Percentiles rank a stretch among this genome's conserved stretches.
Conservation (phyloP, 2,329 filamentous ascomycete genomes). For the Dactylellina haptotyla region DNA sequence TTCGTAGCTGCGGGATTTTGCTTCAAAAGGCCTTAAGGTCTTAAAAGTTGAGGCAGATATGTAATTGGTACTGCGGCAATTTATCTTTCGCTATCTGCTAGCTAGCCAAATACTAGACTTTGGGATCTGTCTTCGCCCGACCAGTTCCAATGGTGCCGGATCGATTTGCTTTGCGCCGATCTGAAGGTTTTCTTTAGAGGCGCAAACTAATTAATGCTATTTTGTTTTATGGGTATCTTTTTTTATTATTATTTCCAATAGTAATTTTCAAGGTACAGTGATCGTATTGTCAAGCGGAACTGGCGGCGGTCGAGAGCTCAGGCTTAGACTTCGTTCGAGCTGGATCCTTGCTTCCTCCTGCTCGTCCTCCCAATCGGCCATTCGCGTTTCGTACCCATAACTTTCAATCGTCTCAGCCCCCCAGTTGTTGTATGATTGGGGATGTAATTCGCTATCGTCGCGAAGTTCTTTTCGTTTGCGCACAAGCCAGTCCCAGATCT, state of each 20-base stretch:
- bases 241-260: neutral
- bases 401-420: conserved; percentile 35
- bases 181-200: neutral
- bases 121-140: no score
- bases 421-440: conserved; percentile 39
- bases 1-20: no score
- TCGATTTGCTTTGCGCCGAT: conserved; percentile 22
- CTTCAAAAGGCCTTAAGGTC: no score
- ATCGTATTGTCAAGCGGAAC: neutral
- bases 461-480: conserved; percentile 43
- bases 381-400: conserved; percentile 37
- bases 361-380: conserved; percentile 44
- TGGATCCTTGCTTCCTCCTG: conserved; percentile 37
- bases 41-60: no score
- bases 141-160: no score
- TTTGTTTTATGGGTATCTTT: neutral
- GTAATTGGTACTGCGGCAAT: no score
- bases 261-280: conserved; percentile 8
- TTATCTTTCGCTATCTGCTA: no score
- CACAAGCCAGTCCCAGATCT: conserved; percentile 47
- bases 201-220: neutral
- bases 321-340: conserved; percentile 9
- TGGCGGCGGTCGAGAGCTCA: conserved; percentile 23
- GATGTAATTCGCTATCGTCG: conserved; percentile 31
- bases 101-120: no score